These are phyloP conservation scores for Barbarea vulgaris DNA, from an alignment of 345 rosid genomes.

Conservation along the genomic window DNA sequence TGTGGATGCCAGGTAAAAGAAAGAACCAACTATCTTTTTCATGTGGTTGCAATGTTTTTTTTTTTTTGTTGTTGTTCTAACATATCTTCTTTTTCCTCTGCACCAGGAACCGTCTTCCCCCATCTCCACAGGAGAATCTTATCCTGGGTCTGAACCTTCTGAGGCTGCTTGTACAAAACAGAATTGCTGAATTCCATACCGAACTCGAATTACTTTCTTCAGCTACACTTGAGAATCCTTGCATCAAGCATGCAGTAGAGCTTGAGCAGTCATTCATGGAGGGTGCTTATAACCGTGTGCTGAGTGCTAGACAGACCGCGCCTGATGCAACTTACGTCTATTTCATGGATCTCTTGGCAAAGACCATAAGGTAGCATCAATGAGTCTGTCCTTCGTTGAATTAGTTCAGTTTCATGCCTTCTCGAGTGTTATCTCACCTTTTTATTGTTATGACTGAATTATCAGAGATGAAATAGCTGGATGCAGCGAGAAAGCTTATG, in stretches of 20 bases:
- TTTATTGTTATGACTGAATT: neutral
- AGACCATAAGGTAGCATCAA: conserved; percentile 78
- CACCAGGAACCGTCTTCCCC: conserved; percentile 65
- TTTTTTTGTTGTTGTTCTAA: neutral
- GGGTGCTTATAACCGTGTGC: conserved; percentile 94
- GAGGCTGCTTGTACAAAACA: conserved; percentile 89
- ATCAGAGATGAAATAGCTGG: conserved; percentile 95
- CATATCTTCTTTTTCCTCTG: conserved; percentile 24
- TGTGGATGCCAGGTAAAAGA: conserved; percentile 80
- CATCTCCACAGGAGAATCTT: conserved; percentile 80
- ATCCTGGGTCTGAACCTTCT: conserved; percentile 92
- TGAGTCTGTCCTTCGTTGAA: neutral
- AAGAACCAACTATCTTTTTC: neutral
- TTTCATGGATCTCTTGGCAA: conserved; percentile 98
- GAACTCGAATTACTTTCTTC: conserved; percentile 87
- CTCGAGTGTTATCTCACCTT: neutral
- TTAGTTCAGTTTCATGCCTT: conserved; percentile 3
- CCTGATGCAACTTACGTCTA: conserved; percentile 87
- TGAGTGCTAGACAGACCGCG: conserved; percentile 87
- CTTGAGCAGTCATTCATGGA: conserved; percentile 99
- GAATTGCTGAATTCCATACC: conserved; percentile 98
- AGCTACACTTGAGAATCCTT: conserved; percentile 75
- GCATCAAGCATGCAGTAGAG: conserved; percentile 96
- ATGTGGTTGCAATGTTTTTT: neutral
- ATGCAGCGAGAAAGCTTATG: conserved; percentile 99